These are phyloP conservation scores for Xerocomus spinulosus DNA, from an alignment of 768 basidiomycete genomes.

Conservation along the genomic window DNA sequence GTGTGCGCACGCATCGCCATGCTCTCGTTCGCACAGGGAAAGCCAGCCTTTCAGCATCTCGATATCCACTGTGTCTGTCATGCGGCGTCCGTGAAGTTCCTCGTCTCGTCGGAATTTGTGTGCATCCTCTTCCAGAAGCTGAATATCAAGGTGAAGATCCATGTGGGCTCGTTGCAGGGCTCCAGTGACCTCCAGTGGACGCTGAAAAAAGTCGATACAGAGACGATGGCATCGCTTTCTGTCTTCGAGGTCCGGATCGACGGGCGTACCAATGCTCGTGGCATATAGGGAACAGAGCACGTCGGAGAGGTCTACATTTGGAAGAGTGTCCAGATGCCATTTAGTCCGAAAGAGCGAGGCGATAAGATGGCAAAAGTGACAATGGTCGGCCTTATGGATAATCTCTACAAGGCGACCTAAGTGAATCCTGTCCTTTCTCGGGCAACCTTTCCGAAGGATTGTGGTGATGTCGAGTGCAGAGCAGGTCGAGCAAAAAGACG, in stretches of 20 bases:
- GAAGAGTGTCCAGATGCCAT: background rate
- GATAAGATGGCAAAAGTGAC: background rate
- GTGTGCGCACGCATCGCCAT: background rate
- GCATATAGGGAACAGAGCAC: background rate
- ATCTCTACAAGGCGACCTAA: background rate
- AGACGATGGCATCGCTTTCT: background rate
- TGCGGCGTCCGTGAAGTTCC: background rate
- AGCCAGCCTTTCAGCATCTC: background rate
- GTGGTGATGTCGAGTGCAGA: background rate
- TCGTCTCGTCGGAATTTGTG: background rate
- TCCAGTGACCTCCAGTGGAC: background rate
- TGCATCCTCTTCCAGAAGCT: background rate
- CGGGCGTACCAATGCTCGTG: background rate
- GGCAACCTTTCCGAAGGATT: background rate
- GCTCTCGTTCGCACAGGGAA: background rate
- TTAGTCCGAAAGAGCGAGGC: background rate
- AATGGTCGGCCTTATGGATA: background rate
- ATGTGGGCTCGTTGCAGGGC: background rate
- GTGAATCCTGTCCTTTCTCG: no score
- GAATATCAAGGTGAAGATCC: background rate
- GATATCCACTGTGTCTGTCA: background rate
- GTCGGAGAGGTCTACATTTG: background rate
- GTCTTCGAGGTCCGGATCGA: background rate
- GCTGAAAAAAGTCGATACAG: background rate
- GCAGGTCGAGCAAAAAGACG: background rate